Conservation (phyloP, 345 rosid genomes). For the Clausena lansium region DNA sequence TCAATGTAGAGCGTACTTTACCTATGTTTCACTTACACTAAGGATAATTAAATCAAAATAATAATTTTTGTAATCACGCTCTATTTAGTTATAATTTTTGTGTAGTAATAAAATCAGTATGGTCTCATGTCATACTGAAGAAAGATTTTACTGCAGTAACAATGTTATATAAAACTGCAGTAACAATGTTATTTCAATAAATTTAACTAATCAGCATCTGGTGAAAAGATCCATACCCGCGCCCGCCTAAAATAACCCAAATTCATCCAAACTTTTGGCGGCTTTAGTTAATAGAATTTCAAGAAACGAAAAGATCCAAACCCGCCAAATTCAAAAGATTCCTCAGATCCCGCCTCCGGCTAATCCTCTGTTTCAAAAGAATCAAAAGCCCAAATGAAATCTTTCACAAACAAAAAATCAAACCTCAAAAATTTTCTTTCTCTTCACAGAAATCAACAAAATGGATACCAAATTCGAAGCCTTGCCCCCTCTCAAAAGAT, state of each 20-base stretch:
- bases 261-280: background rate
- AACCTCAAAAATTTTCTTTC: background rate
- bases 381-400: background rate
- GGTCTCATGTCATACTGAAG: too few relatives aligned
- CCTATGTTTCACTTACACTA: too few relatives aligned
- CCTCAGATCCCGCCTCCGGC: background rate
- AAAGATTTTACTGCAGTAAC: too few relatives aligned
- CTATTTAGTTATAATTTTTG: too few relatives aligned
- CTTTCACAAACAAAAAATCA: background rate
- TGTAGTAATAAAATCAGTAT: too few relatives aligned
- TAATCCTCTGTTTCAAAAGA: background rate
- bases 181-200: background rate
- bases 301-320: background rate
- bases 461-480: conserved; percentile 53
- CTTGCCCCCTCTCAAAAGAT: conserved; percentile 78
- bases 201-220: background rate
- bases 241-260: background rate
- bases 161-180: too few relatives aligned
- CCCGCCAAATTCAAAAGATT: background rate
- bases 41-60: too few relatives aligned
- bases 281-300: background rate
- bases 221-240: background rate
- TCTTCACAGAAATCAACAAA: background rate
- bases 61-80: too few relatives aligned
- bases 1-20: too few relatives aligned